Evolutionary conservation across 495 filamentous ascomycete species (phyloP), one percentile per base, ranked within the genome.

Genomic region (Penicilliopsis zonata): DNA sequence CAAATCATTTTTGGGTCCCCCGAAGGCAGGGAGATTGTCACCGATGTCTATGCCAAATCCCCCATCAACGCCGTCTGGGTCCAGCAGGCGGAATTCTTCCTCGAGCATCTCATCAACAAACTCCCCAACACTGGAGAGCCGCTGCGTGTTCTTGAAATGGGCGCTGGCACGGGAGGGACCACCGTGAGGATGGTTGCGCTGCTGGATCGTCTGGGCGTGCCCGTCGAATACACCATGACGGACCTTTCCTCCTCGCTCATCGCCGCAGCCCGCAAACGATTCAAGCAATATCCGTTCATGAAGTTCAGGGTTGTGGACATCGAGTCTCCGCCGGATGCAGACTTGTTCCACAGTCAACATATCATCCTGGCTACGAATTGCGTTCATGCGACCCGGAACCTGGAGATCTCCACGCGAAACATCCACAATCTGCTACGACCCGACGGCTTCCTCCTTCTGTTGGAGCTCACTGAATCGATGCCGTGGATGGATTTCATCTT

Each of bases 211-310:
- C 26, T 38, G 12, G 38, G 41, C 17, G 33, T 50, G 2, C 34
- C 46, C 2, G 37, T 67, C 38, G 34, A 49, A 19, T 71, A 71
- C 28, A 65, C 57, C 0, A 65, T 71, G 37, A 67, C 60, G 1
- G 67, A 71, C 26, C 30, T 69, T 3, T 56, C 55, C 0, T 27
- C 51, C 1, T 54, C 58, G 0, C 45, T 71, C 1, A 59, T 69
- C 0, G 37, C 53, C 19, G 20, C 28, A 28, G 30, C 30, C 17
- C 30, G 30, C 31, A 18, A 35, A 33, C 18, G 10, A 9, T 34
- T n/a, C 35, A 30, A 13, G 13, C 15, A 13, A 24, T 34, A 25
- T 31, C 24, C 33, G 2, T 53, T 43, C 28, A 63, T 69, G 57
- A 33, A 46, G 2, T 71, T 57, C 33, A 34, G 13, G 9, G 31